phyloP scores from a whole-genome alignment of 2,329 filamentous ascomycete species.

The Colletotrichum scovillei region DNA sequence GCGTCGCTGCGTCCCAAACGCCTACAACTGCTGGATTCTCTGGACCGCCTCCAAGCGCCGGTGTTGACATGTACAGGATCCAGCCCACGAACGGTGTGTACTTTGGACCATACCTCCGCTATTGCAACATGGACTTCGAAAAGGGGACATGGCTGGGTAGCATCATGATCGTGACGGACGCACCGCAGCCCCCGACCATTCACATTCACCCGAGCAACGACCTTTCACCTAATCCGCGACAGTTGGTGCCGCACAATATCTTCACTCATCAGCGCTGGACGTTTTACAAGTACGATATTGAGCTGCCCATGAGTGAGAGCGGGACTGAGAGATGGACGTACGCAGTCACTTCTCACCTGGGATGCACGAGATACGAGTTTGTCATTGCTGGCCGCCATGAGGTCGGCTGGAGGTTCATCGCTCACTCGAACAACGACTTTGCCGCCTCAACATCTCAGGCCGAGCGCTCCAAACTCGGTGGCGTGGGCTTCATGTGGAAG shows the following conservation, averaged over 20 bases:
- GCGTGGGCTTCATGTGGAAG: conserved; percentile 98
- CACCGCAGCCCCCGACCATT: conserved; percentile 92
- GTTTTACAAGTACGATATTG: conserved; percentile 95
- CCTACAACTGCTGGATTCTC: conserved; percentile 86
- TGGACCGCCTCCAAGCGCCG: conserved; percentile 87
- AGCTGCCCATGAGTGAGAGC: conserved; percentile 88
- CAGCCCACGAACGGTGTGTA: conserved; percentile 96
- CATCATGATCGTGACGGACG: conserved; percentile 92
- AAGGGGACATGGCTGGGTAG: conserved; percentile 92
- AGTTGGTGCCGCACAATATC: conserved; percentile 85
- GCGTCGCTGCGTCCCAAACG: conserved; percentile 78
- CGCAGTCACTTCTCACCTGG: conserved; percentile 94
- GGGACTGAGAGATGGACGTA: conserved; percentile 94
- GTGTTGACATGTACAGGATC: conserved; percentile 94
- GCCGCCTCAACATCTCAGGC: conserved; percentile 86
- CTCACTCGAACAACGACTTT: conserved; percentile 97
- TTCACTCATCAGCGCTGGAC: conserved; percentile 92
- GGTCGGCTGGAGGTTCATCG: conserved; percentile 94
- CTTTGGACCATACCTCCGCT: conserved; percentile 95
- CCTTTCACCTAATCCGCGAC: conserved; percentile 90
- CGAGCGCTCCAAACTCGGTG: conserved; percentile 87
- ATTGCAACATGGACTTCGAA: conserved; percentile 97
- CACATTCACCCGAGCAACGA: conserved; percentile 93
- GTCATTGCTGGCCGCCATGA: conserved; percentile 91
- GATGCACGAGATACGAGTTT: conserved; percentile 98